Conservation (phyloP, 148 eudicot species). For the Amaranthus cruentus region DNA sequence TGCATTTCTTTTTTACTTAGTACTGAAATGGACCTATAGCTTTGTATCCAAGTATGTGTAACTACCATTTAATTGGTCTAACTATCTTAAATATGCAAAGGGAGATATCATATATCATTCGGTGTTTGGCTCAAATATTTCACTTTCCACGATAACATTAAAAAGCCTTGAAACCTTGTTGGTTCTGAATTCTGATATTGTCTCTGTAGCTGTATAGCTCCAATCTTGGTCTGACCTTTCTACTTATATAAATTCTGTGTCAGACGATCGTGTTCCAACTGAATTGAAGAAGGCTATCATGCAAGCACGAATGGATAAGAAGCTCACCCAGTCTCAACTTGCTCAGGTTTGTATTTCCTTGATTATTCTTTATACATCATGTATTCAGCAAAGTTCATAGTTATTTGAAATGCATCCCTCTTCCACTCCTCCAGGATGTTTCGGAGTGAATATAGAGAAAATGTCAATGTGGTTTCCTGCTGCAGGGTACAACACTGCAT, state of each 20-base stretch:
- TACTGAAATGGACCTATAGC: neutral
- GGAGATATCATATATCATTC: neutral
- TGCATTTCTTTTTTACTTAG: neutral
- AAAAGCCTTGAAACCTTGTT: neutral
- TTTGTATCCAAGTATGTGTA: neutral
- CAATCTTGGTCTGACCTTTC: neutral
- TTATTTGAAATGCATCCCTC: neutral
- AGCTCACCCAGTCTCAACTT: conserved; percentile 96
- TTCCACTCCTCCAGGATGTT: too few species aligned
- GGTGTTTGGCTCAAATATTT: neutral
- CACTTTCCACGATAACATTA: too few species aligned
- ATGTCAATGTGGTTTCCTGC: too few species aligned
- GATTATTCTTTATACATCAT: neutral
- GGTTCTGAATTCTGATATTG: neutral
- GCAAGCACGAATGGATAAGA: conserved; percentile 92
- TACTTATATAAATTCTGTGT: neutral
- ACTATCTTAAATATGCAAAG: too few species aligned
- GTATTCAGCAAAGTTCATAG: too few species aligned
- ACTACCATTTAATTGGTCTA: neutral
- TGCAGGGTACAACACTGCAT: too few species aligned
- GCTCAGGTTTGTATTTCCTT: conserved; percentile 61
- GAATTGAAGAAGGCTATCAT: conserved; percentile 91
- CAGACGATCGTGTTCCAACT: conserved; percentile 89
- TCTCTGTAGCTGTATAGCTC: neutral
- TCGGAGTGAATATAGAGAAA: too few species aligned